Percentiles rank a stretch among this genome's conserved stretches.
Conservation (phyloP, 2,329 filamentous ascomycete genomes). For the Penicillium brasilianum region DNA sequence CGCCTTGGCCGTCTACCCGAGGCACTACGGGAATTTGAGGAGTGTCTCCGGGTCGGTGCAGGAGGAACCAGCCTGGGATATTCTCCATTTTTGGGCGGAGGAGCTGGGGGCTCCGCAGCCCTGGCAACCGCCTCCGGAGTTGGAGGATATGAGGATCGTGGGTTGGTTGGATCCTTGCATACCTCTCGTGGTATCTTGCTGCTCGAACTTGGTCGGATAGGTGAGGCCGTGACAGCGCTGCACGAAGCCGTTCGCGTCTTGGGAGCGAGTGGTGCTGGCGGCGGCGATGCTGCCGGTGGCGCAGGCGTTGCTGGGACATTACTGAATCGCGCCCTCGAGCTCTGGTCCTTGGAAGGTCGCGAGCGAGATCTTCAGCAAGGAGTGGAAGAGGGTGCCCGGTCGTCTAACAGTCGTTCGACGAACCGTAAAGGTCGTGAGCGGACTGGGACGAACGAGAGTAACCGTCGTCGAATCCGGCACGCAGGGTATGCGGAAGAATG, state of each 20-base stretch:
- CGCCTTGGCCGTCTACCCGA: constrained; percentile 71
- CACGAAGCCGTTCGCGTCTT: constrained; percentile 69
- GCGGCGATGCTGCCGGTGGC: constrained; percentile 53
- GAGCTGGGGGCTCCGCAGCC: constrained; percentile 40
- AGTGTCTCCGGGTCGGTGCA: constrained; percentile 77
- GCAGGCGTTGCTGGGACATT: constrained; percentile 54
- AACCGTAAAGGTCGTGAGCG: constrained; percentile 37
- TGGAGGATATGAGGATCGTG: constrained; percentile 54
- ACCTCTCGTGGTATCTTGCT: constrained; percentile 74
- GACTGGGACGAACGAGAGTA: constrained; percentile 13
- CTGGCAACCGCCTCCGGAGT: constrained; percentile 47
- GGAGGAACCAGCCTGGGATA: constrained; percentile 81
- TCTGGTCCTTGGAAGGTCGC: constrained; percentile 51
- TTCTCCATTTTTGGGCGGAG: constrained; percentile 62
- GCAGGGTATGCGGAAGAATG: constrained; percentile 38
- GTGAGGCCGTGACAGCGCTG: constrained; percentile 78
- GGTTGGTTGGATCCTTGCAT: constrained; percentile 52
- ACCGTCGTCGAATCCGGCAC: constrained; percentile 33
- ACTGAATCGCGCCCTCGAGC: constrained; percentile 51
- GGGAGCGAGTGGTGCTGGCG: constrained; percentile 45
- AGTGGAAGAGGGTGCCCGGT: constrained; percentile 23
- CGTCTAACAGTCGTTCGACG: constrained; percentile 28
- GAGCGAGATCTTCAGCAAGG: constrained; percentile 28
- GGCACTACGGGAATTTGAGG: constrained; percentile 81
- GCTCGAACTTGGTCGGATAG: constrained; percentile 74